Evolutionary conservation across 2,329 filamentous ascomycete species (phyloP).

Genomic region (Fusarium buharicum): DNA sequence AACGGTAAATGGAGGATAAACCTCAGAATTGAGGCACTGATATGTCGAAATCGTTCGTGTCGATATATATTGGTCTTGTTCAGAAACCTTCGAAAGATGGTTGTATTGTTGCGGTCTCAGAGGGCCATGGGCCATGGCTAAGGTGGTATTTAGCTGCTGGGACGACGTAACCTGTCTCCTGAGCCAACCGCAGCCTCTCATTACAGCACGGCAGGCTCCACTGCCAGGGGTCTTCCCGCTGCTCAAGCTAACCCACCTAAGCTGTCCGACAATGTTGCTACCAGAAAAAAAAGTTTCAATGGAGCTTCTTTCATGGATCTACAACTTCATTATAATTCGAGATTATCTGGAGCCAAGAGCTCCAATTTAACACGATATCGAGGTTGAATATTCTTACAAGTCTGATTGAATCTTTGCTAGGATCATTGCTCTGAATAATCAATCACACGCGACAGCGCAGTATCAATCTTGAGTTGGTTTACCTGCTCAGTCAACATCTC

Average conservation of each 20-base stretch:
- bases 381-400: background rate
- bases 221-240: conserved; percentile 43
- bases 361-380: background rate
- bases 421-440: background rate
- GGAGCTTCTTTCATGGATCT: conserved; percentile 16
- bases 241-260: conserved; percentile 33
- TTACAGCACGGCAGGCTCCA: conserved; percentile 40
- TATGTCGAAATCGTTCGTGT: background rate
- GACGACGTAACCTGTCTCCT: conserved; percentile 31
- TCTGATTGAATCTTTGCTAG: background rate
- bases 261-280: conserved; percentile 3
- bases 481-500: conserved; percentile 12
- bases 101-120: conserved; percentile 31
- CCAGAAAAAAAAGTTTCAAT: conserved; percentile 44
- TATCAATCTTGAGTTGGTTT: conserved; percentile 16
- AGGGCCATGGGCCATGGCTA: conserved; percentile 12
- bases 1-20: background rate
- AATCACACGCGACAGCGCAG: conserved; percentile 8
- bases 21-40: conserved; percentile 10
- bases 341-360: conserved; percentile 8
- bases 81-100: conserved; percentile 13
- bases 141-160: conserved; percentile 36
- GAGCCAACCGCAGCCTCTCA: conserved; percentile 43
- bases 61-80: conserved; percentile 8
- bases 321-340: conserved; percentile 28